Percentiles rank a stretch among this genome's conserved stretches.
These are phyloP conservation scores for Trypanosoma cruzi DNA, from an alignment of 208 protist species.

Conservation along the genomic window DNA sequence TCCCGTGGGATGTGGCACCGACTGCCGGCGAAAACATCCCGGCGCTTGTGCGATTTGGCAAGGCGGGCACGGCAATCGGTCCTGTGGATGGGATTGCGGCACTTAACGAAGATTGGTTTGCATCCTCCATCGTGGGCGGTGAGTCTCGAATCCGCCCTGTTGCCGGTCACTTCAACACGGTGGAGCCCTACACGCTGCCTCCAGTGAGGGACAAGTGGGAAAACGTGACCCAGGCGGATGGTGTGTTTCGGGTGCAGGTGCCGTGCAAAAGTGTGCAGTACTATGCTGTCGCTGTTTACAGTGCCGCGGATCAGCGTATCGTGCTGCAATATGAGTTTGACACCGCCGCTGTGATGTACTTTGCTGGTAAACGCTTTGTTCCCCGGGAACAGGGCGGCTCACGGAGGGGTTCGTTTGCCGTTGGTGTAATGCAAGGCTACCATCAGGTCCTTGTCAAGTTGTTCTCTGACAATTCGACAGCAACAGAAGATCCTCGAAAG, in stretches of 20 bases:
- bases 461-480: conserved; percentile 5
- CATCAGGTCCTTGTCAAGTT: conserved; percentile 21
- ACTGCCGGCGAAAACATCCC: background rate
- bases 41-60: conserved; percentile 13
- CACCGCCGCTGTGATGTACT: conserved; percentile 10
- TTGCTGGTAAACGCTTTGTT: conserved; percentile 13
- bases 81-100: conserved; percentile 3
- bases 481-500: background rate
- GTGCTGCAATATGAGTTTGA: conserved; percentile 16
- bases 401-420: background rate
- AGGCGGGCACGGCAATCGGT: conserved; percentile 3
- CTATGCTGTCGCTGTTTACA: conserved; percentile 21
- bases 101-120: conserved; percentile 18
- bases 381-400: background rate
- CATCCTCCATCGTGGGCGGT: conserved; percentile 20
- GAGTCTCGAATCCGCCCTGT: conserved; percentile 16
- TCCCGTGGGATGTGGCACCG: conserved; percentile 13
- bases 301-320: conserved; percentile 13
- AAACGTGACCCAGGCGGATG: conserved; percentile 2
- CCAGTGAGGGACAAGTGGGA: background rate
- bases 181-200: background rate
- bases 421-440: conserved; percentile 11
- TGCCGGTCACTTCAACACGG: background rate
- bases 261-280: conserved; percentile 10
- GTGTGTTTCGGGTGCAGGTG: conserved; percentile 10